Conservation (phyloP, 371 early-diverging fungal genomes). For the Rhizomucor pusillus region DNA sequence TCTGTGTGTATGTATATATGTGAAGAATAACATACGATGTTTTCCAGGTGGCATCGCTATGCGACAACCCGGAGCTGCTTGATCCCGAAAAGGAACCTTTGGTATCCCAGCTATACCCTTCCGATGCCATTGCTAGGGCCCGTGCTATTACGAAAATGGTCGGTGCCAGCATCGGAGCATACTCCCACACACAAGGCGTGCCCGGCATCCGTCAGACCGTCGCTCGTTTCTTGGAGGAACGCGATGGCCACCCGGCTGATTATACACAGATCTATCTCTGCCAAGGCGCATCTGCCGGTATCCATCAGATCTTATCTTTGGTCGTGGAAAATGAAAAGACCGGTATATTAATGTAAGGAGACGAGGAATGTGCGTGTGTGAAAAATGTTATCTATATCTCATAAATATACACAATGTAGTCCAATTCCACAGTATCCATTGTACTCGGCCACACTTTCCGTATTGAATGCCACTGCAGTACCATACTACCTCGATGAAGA, state of each 20-base stretch:
- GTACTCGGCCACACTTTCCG: constrained; percentile 92
- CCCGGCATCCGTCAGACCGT: constrained; percentile 81
- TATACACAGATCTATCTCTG: constrained; percentile 90
- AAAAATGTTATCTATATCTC: not conserved
- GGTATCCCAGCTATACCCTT: constrained; percentile 67
- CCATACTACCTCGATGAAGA: constrained; percentile 91
- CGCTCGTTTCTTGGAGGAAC: constrained; percentile 78
- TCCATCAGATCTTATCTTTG: constrained; percentile 84
- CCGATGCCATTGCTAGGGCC: constrained; percentile 88
- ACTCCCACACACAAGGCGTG: constrained; percentile 93
- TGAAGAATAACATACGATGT: constrained; percentile 5
- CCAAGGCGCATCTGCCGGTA: constrained; percentile 85
- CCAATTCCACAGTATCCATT: constrained; percentile 99
- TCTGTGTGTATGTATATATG: not conserved
- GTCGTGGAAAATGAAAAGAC: constrained; percentile 75
- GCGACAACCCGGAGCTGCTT: constrained; percentile 84
- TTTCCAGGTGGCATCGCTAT: constrained; percentile 25
- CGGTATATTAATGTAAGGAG: constrained; percentile 83
- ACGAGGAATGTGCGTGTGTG: not conserved
- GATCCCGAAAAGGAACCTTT: constrained; percentile 46
- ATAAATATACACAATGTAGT: not conserved
- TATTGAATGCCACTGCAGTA: constrained; percentile 80
- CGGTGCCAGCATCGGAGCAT: constrained; percentile 84
- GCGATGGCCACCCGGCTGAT: constrained; percentile 85
- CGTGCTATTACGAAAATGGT: constrained; percentile 60